Evolutionary conservation across 495 filamentous ascomycete species (phyloP), one percentile per base, ranked within the genome.

Genomic region (Aspergillus mulundensis): DNA sequence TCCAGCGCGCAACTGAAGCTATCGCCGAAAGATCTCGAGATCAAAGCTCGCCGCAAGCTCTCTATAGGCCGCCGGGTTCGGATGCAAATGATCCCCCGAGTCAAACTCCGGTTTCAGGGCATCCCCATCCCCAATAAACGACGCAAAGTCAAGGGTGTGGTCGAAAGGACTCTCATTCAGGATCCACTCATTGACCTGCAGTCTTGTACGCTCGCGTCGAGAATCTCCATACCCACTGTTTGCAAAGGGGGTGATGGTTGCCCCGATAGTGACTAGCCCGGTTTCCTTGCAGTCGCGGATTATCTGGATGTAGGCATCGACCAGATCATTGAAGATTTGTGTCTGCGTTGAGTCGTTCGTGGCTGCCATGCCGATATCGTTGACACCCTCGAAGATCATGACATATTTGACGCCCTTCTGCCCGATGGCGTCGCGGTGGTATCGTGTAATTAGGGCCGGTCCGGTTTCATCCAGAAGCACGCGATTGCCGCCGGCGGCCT

Each of bases 351-450:
- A 66, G 4, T 66, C 50, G 56, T 82, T 77, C 0, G 76, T 56
- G 20, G 67, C 72, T 1, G 74, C 81, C 7, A 69, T 68, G 24
- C 86, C 85, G 43, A 87, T 87, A 64, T 90, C 87, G 66, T 90
- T 91, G 19, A 89, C 84, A 18, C 87, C 87, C 68, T 86, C 81
- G 67, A 90, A 90, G 32, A 90, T 77, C 69, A 90, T 77, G 28
- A 78, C 81, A 61, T 84, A 88, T 58, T 73, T 72, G 7, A 85
- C 78, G 8, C 80, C 80, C 1, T 78, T 70, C 8, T 81, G 77
- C 0, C 74, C 61, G 14, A 90, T 68, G 5, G 84, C 76, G 62
- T 90, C 87, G 14, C 86, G 76, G 62, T 87, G 82, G 58, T 87
- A 74, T 0, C 87, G 80, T 45, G 71, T 69, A 32, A 87, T 65